A percentile compares a stretch with the other conserved stretches of the same genome.
Evolutionary conservation across 257 asterid genomes (phyloP).

Genomic region (Solanum pinnatisectum): DNA sequence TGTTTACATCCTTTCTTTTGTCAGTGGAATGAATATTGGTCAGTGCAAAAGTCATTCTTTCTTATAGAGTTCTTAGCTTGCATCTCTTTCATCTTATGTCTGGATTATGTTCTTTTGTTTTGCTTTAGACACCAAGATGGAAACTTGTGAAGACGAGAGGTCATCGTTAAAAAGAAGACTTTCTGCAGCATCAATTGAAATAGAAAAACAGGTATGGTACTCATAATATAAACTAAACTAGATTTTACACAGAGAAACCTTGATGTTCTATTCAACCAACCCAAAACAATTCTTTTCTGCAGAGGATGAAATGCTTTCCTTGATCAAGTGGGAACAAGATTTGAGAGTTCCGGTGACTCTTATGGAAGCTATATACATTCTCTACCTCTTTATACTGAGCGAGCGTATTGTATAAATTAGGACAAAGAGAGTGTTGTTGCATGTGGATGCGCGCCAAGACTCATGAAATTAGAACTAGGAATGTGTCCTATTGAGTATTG

Average conservation of each 20-base stretch:
- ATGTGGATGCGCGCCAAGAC: background rate
- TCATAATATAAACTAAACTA: background rate
- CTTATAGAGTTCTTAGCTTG: background rate
- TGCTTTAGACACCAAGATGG: conserved; percentile 50
- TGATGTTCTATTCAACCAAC: background rate
- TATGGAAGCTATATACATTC: background rate
- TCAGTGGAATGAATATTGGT: background rate
- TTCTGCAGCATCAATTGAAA: conserved; percentile 63
- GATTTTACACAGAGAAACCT: background rate
- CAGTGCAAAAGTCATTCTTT: background rate
- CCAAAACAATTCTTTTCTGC: conserved; percentile 18
- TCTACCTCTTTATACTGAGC: background rate
- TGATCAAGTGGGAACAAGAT: conserved; percentile 11
- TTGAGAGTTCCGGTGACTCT: background rate
- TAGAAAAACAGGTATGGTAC: conserved; percentile 67
- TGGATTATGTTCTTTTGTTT: background rate
- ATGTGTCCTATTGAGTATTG: background rate
- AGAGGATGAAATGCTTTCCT: conserved; percentile 90
- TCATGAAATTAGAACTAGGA: background rate
- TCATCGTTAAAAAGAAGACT: conserved; percentile 62
- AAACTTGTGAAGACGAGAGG: conserved; percentile 67
- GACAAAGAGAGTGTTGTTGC: background rate
- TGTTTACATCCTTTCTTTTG: background rate
- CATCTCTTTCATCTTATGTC: background rate
- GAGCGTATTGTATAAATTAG: background rate